A percentile compares a stretch with the other conserved stretches of the same genome.
phyloP scores from a whole-genome alignment of 208 protist genomes.

The Wallacemonas sp. region DNA sequence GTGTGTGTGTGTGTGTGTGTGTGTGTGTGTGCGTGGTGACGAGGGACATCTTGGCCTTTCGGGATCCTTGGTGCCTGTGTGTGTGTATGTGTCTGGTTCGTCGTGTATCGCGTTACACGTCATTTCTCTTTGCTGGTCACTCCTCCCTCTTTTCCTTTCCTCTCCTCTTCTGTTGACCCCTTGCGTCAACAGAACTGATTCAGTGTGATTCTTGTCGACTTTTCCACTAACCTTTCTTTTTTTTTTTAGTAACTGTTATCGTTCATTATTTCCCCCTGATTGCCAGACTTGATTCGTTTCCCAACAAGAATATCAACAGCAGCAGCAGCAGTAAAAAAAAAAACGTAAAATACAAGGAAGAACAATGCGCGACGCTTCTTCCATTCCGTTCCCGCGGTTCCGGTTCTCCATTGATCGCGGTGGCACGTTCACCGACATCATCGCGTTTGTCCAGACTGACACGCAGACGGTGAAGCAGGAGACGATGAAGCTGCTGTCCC shows the following conservation, averaged over 20 bases:
- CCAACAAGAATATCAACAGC: too few species aligned
- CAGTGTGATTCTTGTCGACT: too few species aligned
- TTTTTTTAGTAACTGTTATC: too few species aligned
- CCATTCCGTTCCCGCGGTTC: constrained; percentile 35
- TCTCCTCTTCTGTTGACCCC: too few species aligned
- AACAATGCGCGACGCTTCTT: constrained; percentile 4
- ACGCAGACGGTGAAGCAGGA: constrained; percentile 28
- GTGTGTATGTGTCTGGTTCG: constrained; percentile 3
- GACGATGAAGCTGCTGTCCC: constrained; percentile 94
- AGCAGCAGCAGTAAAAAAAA: too few species aligned
- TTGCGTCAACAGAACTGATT: too few species aligned
- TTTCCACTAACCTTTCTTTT: too few species aligned
- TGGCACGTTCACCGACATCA: constrained; percentile 96
- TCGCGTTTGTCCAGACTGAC: constrained; percentile 63
- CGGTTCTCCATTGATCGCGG: constrained; percentile 93
- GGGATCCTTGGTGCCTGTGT: neutral
- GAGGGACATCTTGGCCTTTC: neutral
- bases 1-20: too few species aligned
- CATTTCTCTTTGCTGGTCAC: neutral
- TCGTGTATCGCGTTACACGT: neutral
- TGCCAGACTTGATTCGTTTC: too few species aligned
- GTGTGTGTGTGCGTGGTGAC: neutral
- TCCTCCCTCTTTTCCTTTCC: constrained; percentile 16
- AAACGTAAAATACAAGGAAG: too few species aligned
- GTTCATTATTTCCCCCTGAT: too few species aligned